Evolutionary conservation across 2,329 filamentous ascomycete species (phyloP).

Genomic region (Triangularia verruculosa): DNA sequence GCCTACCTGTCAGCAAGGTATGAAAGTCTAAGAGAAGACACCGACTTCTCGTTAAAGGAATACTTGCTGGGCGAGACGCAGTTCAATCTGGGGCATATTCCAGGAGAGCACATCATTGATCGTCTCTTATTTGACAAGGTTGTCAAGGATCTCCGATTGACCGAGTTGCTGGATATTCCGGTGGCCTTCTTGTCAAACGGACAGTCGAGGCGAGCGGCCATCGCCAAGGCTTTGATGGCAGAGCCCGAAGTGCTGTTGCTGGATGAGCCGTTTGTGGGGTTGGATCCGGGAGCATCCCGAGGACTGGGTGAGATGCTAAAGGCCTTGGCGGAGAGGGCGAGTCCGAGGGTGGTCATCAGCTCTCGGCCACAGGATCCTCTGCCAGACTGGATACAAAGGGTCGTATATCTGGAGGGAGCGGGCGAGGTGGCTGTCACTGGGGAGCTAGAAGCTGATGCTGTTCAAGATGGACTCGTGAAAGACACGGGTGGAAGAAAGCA

Average conservation of each 20-base stretch:
- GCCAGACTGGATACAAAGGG: slow-evolving; percentile 86
- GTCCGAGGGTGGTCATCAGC: slow-evolving; percentile 72
- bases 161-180: slow-evolving; percentile 70
- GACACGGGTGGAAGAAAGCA: background rate
- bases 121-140: slow-evolving; percentile 57
- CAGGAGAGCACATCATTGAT: slow-evolving; percentile 49
- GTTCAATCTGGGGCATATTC: slow-evolving; percentile 66
- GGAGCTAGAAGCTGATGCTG: slow-evolving; percentile 38
- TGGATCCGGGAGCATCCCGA: slow-evolving; percentile 79
- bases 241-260: slow-evolving; percentile 78
- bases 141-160: slow-evolving; percentile 66
- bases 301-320: slow-evolving; percentile 69
- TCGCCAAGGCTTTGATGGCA: slow-evolving; percentile 78
- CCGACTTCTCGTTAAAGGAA: slow-evolving; percentile 79
- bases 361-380: slow-evolving; percentile 82
- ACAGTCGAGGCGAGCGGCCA: slow-evolving; percentile 80
- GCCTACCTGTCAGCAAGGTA: slow-evolving; percentile 88
- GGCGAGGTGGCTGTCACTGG: slow-evolving; percentile 62
- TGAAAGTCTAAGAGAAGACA: slow-evolving; percentile 80
- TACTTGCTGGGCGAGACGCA: slow-evolving; percentile 81
- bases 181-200: slow-evolving; percentile 92
- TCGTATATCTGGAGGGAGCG: slow-evolving; percentile 68
- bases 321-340: slow-evolving; percentile 61
- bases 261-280: slow-evolving; percentile 94
- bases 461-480: background rate